Conservation (phyloP, 2,329 filamentous ascomycete species). For the Fonsecaea erecta region DNA sequence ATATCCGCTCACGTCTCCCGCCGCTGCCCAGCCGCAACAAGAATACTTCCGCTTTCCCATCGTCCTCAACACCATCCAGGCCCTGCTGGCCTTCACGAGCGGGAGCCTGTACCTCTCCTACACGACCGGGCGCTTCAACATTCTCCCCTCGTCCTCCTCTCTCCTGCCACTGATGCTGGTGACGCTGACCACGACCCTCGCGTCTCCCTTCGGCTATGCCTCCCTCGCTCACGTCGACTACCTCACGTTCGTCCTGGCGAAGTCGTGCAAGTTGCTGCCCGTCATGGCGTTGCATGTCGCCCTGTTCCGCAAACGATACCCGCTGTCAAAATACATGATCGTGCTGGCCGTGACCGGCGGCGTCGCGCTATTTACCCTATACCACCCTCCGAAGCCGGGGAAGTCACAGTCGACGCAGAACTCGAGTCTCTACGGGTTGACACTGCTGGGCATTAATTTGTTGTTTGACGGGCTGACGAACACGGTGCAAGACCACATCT, state of each 20-base stretch:
- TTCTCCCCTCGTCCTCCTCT: conserved; percentile 79
- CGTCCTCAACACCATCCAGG: conserved; percentile 96
- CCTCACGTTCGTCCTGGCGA: conserved; percentile 95
- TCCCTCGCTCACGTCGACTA: conserved; percentile 94
- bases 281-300: conserved; percentile 97
- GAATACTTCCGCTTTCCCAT: conserved; percentile 92
- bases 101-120: conserved; percentile 79
- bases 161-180: conserved; percentile 80
- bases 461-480: conserved; percentile 96
- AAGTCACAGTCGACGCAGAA: conserved; percentile 55
- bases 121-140: conserved; percentile 60
- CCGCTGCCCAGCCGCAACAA: conserved; percentile 50
- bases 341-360: conserved; percentile 88
- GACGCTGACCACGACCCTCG: conserved; percentile 82
- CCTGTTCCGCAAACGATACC: conserved; percentile 85
- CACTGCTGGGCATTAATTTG: conserved; percentile 84
- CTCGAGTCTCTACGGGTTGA: conserved; percentile 70
- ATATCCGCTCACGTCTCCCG: conserved; percentile 57
- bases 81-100: conserved; percentile 79
- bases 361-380: conserved; percentile 92
- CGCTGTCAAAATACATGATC: conserved; percentile 94
- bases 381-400: conserved; percentile 66
- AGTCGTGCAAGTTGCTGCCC: conserved; percentile 96
- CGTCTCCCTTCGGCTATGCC: conserved; percentile 94
- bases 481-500: conserved; percentile 94